These are phyloP conservation scores for Pittosporum tobira DNA, from an alignment of 129 eudicot species.

Conservation along the genomic window DNA sequence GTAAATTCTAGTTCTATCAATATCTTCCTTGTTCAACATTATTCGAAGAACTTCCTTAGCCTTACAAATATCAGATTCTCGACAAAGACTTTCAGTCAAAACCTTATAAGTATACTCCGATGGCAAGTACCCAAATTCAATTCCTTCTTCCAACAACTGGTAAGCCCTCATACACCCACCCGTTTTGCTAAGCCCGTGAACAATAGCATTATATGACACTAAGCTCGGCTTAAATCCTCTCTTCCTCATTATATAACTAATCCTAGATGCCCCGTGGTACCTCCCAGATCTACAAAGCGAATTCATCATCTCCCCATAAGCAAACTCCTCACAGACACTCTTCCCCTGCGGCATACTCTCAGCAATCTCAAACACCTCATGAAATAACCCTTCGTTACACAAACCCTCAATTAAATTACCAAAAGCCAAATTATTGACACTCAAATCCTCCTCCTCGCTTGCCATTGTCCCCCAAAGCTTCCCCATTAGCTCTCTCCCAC, in stretches of 20 bases:
- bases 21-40: constrained; percentile 50
- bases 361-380: constrained; percentile 49
- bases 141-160: constrained; percentile 75
- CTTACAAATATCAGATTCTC: constrained; percentile 45
- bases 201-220: constrained; percentile 55
- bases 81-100: constrained; percentile 66
- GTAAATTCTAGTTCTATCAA: constrained; percentile 51
- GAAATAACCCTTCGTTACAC: constrained; percentile 58
- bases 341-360: constrained; percentile 63
- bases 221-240: constrained; percentile 47
- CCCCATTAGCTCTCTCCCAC: constrained; percentile 33
- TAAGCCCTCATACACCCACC: constrained; percentile 76
- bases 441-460: constrained; percentile 17
- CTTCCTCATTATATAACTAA: constrained; percentile 73
- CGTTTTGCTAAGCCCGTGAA: constrained; percentile 64
- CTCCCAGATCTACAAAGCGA: constrained; percentile 63
- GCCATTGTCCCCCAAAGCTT: constrained; percentile 56
- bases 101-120: constrained; percentile 62
- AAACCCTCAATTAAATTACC: constrained; percentile 46
- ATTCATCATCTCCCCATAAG: constrained; percentile 74
- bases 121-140: constrained; percentile 51
- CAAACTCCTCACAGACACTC: constrained; percentile 46
- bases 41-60: constrained; percentile 52
- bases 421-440: constrained; percentile 73
- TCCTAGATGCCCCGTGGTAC: constrained; percentile 80